Conservation (phyloP, 352 stramenopile genomes). For the Aphanomyces cochlioides region DNA sequence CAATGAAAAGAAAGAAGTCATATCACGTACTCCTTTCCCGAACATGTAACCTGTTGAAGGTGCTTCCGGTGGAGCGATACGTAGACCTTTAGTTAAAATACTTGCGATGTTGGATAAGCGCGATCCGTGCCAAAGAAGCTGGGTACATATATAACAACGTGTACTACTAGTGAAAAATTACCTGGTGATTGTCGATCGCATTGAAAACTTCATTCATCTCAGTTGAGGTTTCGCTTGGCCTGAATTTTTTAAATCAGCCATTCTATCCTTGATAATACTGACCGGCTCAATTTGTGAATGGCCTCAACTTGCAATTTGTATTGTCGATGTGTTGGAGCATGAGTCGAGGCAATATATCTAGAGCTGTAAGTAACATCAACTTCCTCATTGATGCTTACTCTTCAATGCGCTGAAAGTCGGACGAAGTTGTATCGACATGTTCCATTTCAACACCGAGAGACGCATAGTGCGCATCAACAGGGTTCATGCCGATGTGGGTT, state of each 20-base stretch:
- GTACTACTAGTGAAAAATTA: conserved; percentile 29
- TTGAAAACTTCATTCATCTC: conserved; percentile 29
- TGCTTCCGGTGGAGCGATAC: conserved; percentile 62
- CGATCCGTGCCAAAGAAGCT: conserved; percentile 61
- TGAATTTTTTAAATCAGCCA: too few relatives aligned
- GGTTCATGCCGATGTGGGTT: conserved; percentile 36
- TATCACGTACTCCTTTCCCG: conserved; percentile 59
- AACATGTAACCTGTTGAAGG: conserved; percentile 65
- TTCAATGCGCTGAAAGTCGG: conserved; percentile 57
- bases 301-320: conserved; percentile 51
- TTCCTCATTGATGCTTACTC: conserved; percentile 28
- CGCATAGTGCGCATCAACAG: conserved; percentile 50
- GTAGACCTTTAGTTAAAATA: conserved; percentile 63
- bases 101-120: conserved; percentile 57
- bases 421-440: conserved; percentile 35
- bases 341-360: conserved; percentile 56
- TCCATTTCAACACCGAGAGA: conserved; percentile 52
- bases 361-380: too few relatives aligned
- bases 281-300: conserved; percentile 47
- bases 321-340: conserved; percentile 46
- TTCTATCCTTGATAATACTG: too few relatives aligned
- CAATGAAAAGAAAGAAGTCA: not conserved
- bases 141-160: conserved; percentile 2
- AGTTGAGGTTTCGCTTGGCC: not conserved
- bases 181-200: conserved; percentile 54